Evolutionary conservation across 768 basidiomycete genomes (phyloP).

Genomic region (Cubamyces lactineus): DNA sequence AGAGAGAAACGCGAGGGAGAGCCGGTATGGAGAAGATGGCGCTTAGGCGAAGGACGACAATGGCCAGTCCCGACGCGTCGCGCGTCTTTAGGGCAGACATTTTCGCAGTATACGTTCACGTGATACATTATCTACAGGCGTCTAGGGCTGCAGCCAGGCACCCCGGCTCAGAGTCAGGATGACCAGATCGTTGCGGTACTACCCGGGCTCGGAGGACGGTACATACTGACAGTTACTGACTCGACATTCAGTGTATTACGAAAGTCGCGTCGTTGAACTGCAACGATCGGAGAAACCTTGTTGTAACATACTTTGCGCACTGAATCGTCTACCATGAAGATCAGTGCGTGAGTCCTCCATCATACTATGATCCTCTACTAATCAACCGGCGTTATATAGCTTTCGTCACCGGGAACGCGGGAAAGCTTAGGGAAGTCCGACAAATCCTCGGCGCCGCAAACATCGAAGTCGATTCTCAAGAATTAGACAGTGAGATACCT

Average conservation of each 20-base stretch:
- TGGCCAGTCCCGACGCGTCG: slow-evolving; percentile 22
- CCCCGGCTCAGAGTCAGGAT: too few relatives aligned
- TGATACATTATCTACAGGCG: not conserved
- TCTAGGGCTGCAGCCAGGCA: too few relatives aligned
- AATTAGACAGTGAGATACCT: slow-evolving; percentile 72
- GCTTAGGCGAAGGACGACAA: slow-evolving; percentile 10
- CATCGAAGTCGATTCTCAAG: slow-evolving; percentile 76
- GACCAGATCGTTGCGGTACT: too few relatives aligned
- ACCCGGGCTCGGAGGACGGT: not conserved
- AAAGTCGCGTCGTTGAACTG: too few relatives aligned
- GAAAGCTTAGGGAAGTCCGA: slow-evolving; percentile 89
- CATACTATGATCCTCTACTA: not conserved
- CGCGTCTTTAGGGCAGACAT: slow-evolving; percentile 26
- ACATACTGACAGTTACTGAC: not conserved
- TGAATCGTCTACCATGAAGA: not conserved
- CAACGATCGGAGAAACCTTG: not conserved
- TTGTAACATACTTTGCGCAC: not conserved
- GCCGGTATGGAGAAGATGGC: not conserved
- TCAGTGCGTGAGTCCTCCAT: not conserved
- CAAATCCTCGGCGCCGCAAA: slow-evolving; percentile 75
- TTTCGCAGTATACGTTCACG: slow-evolving; percentile 17
- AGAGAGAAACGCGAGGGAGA: not conserved
- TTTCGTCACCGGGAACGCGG: slow-evolving; percentile 93
- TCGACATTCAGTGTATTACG: too few relatives aligned
- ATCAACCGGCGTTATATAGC: slow-evolving; percentile 45